These are phyloP conservation scores for Penicillium polonicum DNA, from an alignment of 2,329 filamentous ascomycete genomes.

Conservation along the genomic window DNA sequence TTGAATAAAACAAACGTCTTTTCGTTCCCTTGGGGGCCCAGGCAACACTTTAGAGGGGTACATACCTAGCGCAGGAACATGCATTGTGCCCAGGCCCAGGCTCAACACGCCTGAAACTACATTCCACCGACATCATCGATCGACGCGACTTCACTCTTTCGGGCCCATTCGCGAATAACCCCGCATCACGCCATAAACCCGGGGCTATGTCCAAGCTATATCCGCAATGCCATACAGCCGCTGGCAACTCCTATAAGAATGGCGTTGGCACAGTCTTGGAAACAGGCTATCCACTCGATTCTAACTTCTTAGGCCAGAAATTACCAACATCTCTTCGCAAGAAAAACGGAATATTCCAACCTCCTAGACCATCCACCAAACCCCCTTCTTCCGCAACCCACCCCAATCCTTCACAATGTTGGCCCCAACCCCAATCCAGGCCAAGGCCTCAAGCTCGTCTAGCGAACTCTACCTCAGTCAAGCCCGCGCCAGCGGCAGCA, in stretches of 20 bases:
- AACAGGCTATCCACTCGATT: neutral
- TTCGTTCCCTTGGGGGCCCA: neutral
- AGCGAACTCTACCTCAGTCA: conserved; percentile 33
- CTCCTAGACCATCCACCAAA: neutral
- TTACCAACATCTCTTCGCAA: neutral
- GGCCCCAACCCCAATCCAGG: conserved; percentile 2
- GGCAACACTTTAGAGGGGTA: neutral
- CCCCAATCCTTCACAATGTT: conserved; percentile 1
- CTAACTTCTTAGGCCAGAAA: neutral
- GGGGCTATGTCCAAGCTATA: neutral
- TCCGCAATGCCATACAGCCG: neutral
- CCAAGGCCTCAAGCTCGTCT: conserved; percentile 11
- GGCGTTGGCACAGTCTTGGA: neutral
- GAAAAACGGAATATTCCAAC: neutral
- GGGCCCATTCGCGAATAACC: conserved; percentile 10
- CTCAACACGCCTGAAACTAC: neutral
- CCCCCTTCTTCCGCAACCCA: neutral
- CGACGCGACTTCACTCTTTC: conserved; percentile 10
- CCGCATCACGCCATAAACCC: conserved; percentile 19
- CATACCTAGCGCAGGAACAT: neutral
- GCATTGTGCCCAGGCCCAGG: neutral
- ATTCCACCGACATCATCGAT: conserved; percentile 23
- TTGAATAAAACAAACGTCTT: too few relatives aligned
- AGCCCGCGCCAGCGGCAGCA: conserved; percentile 37
- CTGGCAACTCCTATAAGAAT: conserved; percentile 12